Conservation (phyloP, 192 early-diverging fungal species). For the Tieghemiomyces parasiticus region DNA sequence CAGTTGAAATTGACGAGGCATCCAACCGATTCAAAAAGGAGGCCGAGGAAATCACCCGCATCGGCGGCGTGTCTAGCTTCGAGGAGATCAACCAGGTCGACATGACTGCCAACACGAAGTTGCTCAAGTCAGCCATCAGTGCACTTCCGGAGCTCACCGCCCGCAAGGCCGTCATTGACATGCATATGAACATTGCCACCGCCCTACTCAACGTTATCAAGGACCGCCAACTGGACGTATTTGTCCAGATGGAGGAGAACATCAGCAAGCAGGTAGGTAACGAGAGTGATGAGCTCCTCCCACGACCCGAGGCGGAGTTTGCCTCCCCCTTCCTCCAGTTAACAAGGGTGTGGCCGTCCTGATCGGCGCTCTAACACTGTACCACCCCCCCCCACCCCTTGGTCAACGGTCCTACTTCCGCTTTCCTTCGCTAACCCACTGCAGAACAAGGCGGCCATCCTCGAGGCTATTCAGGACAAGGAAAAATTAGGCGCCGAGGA, state of each 20-base stretch:
- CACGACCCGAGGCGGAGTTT: too few relatives aligned
- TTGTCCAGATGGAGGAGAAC: constrained; percentile 88
- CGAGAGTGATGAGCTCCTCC: too few relatives aligned
- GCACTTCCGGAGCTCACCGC: constrained; percentile 91
- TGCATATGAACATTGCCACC: constrained; percentile 98
- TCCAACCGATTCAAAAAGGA: constrained; percentile 90
- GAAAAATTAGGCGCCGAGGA: constrained; percentile 71
- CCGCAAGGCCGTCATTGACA: constrained; percentile 83
- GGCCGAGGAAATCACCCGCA: constrained; percentile 78
- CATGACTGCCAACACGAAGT: constrained; percentile 68
- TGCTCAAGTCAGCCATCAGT: constrained; percentile 80
- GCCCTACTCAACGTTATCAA: constrained; percentile 75
- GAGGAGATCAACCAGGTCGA: constrained; percentile 66
- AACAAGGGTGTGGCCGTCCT: too few relatives aligned
- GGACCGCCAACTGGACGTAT: constrained; percentile 81
- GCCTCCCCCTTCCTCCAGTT: too few relatives aligned
- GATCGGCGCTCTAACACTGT: too few relatives aligned
- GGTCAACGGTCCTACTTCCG: too few relatives aligned
- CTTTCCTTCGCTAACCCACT: too few relatives aligned
- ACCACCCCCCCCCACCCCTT: too few relatives aligned
- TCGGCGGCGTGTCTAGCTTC: constrained; percentile 65
- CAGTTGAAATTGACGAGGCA: constrained; percentile 87
- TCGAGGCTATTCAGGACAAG: constrained; percentile 71
- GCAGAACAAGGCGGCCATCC: constrained; percentile 54
- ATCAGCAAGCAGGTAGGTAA: constrained; percentile 49